Base-by-base conservation (phyloP, 306 rosid species). In the Trifolium subterraneum region DNA sequence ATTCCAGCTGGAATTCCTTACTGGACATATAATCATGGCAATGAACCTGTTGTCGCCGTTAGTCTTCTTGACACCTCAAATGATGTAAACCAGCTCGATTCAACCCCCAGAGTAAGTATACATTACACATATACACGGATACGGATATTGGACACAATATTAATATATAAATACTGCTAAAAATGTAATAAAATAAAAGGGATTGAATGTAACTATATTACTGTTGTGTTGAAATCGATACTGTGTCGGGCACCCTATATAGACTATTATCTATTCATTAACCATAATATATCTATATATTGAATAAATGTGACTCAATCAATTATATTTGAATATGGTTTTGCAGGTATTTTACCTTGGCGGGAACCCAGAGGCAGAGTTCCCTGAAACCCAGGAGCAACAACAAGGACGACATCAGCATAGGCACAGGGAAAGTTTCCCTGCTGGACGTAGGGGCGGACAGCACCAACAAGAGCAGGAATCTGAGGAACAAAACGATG, bases 291-390 rank as follows among this genome's bases (percentile, higher is more conserved):
- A 36, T 7, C 1, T 35, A 35, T 1, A 35, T 35, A 35, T 35
- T 35, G 38, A 35, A 35, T 35, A 35, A 35, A 35, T 35, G 38
- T 7, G 9, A 35, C 8, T 41, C 5, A 20, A 20, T 41, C 6
- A 20, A 41, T 22, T 9, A 13, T 4, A 23, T 23, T 15, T 11
- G 23, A 8, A 5, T 50, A 18, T 38, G 29, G 2, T 10, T 9
- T 33, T 7, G 47, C 38, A 89, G 96, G 81, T 73, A 35, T 88
- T 90, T 81, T 88, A 88, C 36, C 60, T 93, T 2, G 97, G 88
- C 0, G 91, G 90, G 0, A 90, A 87, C 35, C 95, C 88, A 2
- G 80, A 77, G 4, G 42, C 77, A 23, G 90, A 88, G 70, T 82
- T 81, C 25, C 51, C 71, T 4, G 79, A 42, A 48, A 51, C 70